Evolutionary conservation across 2,329 filamentous ascomycete species (phyloP), one percentile per base, ranked within the genome.

Genomic region (Diaporthe eres): DNA sequence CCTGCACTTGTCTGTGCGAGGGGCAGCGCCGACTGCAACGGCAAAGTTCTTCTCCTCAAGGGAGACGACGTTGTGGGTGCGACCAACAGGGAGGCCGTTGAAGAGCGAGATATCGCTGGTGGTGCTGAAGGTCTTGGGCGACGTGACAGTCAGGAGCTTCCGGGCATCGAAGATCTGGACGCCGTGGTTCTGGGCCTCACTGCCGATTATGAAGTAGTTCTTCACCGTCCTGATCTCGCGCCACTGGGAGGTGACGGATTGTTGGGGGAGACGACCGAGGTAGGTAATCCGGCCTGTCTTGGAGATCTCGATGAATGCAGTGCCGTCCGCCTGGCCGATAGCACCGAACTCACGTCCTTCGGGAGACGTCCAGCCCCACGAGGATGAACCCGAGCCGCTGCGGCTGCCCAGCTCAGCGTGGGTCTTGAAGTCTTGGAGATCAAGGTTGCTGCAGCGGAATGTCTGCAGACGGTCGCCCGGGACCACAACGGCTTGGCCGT

Each of bases 81-180:
- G 84, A 31, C 88, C 88, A 15, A 80, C 53, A 2, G 79, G 67
- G 77, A 82, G 76, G 34, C 49, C 34, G 15, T 81, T 81, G 77
- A 82, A 83, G 0, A 82, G 82, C 0, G 83, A 82, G 1, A 86
- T 79, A 17, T 86, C 85, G 3, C 77, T 79, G 61, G 79, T 78
- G 13, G 80, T 81, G 77, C 79, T 80, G 63, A 85, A 86, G 25
- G 78, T 79, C 74, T 22, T 81, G 82, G 8, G 84, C 79, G 0
- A 86, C 84, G 79, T 88, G 81, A 63, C 89, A 78, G 34, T 81
- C 81, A 49, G 88, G 80, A 4, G 90, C 85, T 84, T 87, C 91
- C 79, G 84, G 89, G 92, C 86, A 80, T 93, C 90, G 78, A 93
- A 93, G 80, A 92, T 88, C 81, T 93, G 91, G 44, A 93, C 85